Percentiles rank a stretch among this genome's conserved stretches.
Conservation (phyloP, 2,329 filamentous ascomycete species). For the Myriosclerotinia duriaeana region DNA sequence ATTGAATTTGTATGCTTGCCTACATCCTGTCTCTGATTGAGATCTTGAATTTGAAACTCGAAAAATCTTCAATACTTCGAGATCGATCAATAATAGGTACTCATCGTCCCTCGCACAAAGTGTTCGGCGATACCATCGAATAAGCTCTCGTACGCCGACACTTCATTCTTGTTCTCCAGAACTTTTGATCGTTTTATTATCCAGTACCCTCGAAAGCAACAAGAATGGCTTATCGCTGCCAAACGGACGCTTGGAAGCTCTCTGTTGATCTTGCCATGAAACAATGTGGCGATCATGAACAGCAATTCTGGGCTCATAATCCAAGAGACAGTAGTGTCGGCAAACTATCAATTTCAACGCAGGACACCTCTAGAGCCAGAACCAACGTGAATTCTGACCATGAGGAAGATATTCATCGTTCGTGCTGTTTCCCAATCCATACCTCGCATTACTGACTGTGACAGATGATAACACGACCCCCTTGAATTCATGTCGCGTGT, state of each 20-base stretch:
- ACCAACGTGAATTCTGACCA: not conserved
- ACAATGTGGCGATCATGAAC: not conserved
- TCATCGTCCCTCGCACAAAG: too few relatives aligned
- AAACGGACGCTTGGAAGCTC: not conserved
- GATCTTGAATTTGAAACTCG: not conserved
- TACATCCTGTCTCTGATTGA: not conserved
- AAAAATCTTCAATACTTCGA: not conserved
- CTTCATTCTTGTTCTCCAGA: not conserved
- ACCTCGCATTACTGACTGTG: not conserved
- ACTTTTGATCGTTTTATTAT: not conserved
- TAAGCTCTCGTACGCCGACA: too few relatives aligned
- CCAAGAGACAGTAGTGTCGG: rapidly evolving
- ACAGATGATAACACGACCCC: not conserved
- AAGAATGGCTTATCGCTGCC: not conserved
- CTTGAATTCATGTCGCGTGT: not conserved
- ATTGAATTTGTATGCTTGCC: not conserved
- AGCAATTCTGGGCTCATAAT: not conserved
- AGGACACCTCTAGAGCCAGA: not conserved
- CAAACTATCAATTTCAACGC: not conserved
- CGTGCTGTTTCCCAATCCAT: not conserved
- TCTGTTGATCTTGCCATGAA: not conserved
- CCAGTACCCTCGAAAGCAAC: not conserved
- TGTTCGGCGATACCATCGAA: not conserved
- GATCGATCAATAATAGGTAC: not conserved
- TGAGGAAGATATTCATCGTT: not conserved